Conservation (phyloP, 1,139 yeast genomes). For the Suhomyces wounanorum region DNA sequence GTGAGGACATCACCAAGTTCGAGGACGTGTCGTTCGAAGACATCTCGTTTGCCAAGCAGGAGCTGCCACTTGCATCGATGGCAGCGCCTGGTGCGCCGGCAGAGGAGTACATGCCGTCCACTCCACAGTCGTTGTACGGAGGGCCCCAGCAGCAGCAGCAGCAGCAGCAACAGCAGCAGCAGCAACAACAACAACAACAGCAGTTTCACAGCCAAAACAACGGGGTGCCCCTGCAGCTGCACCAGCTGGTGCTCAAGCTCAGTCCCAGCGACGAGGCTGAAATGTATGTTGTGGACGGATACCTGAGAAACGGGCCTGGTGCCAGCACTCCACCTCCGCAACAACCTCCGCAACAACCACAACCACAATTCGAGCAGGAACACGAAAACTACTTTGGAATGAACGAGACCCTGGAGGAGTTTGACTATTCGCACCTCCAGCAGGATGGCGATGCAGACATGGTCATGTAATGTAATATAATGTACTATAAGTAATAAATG, state of each 20-base stretch:
- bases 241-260: conserved; percentile 19
- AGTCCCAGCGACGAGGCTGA: conserved; percentile 47
- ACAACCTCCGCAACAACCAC: conserved; percentile 12
- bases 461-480: conserved; percentile 11
- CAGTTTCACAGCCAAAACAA: not conserved
- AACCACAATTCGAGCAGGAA: conserved; percentile 29
- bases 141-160: conserved; percentile 13
- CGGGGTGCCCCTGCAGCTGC: not conserved
- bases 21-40: conserved; percentile 47
- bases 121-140: conserved; percentile 39
- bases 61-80: not conserved
- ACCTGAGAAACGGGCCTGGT: conserved; percentile 20
- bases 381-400: conserved; percentile 46
- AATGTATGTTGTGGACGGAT: conserved; percentile 44
- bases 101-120: conserved; percentile 31
- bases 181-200: conserved; percentile 1
- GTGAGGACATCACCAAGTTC: conserved; percentile 43
- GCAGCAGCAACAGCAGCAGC: not conserved
- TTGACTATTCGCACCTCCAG: conserved; percentile 11
- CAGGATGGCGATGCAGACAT: conserved; percentile 12
- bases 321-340: conserved; percentile 17
- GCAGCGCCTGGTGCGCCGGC: conserved; percentile 7
- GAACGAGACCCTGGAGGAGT: conserved; percentile 15
- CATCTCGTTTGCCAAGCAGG: conserved; percentile 27
- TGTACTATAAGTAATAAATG: conserved; percentile 6